Evolutionary conservation across 1,284 basidiomycete genomes (phyloP).

Genomic region (Pseudozyma hubeiensis): DNA sequence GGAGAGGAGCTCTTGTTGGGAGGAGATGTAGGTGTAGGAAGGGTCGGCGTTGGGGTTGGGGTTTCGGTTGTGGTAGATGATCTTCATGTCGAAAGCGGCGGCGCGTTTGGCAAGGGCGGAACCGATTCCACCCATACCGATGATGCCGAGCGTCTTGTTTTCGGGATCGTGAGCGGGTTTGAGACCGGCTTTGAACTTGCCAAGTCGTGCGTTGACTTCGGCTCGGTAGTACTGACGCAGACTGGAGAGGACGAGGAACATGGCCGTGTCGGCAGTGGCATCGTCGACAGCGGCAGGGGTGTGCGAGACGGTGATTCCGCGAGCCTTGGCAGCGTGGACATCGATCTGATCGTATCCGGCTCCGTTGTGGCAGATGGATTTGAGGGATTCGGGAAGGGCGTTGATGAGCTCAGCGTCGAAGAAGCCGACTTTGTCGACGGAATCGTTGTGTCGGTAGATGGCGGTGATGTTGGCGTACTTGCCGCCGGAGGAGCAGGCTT

Average conservation of each 20-base stretch:
- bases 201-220: conserved; percentile 45
- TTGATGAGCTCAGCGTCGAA: conserved; percentile 60
- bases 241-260: conserved; percentile 62
- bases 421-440: conserved; percentile 54
- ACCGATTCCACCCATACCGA: conserved; percentile 65
- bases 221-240: conserved; percentile 61
- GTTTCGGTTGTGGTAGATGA: conserved; percentile 64
- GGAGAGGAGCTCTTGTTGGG: conserved; percentile 69
- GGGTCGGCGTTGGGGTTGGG: conserved; percentile 46
- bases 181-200: conserved; percentile 58
- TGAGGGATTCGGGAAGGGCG: conserved; percentile 49
- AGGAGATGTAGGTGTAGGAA: conserved; percentile 42
- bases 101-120: conserved; percentile 59
- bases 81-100: conserved; percentile 60
- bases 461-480: conserved; percentile 78
- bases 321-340: conserved; percentile 51
- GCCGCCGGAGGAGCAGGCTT: conserved; percentile 46
- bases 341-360: conserved; percentile 66
- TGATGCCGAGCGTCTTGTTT: conserved; percentile 58
- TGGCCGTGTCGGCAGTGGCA: conserved; percentile 62
- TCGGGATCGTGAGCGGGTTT: conserved; percentile 57
- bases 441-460: conserved; percentile 80
- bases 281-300: conserved; percentile 62
- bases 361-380: conserved; percentile 64
- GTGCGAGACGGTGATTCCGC: conserved; percentile 61